Percentiles rank a stretch among this genome's conserved stretches.
These are phyloP conservation scores for Penicillium samsonianum DNA, from an alignment of 495 filamentous ascomycete species.

Conservation along the genomic window DNA sequence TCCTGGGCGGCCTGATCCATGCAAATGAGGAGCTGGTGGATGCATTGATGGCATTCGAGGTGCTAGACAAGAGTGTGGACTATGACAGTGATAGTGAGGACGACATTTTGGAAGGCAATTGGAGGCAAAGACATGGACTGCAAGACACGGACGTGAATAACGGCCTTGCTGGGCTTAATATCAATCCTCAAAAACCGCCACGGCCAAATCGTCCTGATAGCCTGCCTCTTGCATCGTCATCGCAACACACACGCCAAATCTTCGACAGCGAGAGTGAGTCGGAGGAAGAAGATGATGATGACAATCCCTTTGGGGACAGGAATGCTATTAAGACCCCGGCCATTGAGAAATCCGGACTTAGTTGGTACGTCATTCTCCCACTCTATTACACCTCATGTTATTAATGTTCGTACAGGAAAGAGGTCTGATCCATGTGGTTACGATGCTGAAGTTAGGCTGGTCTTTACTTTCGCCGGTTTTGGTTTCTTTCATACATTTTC, in stretches of 20 bases:
- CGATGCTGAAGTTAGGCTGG: background rate
- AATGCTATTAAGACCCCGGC: conserved; percentile 68
- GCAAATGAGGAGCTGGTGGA: conserved; percentile 84
- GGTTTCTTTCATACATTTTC: conserved; percentile 9
- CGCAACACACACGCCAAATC: conserved; percentile 27
- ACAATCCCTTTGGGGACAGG: conserved; percentile 77
- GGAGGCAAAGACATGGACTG: conserved; percentile 32
- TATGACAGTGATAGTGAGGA: conserved; percentile 93
- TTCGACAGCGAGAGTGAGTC: conserved; percentile 44
- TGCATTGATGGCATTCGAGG: conserved; percentile 93
- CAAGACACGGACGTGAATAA: conserved; percentile 35
- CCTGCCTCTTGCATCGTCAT: conserved; percentile 31
- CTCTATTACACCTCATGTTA: background rate
- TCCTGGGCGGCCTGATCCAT: conserved; percentile 75
- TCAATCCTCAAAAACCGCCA: conserved; percentile 48
- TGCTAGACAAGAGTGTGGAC: conserved; percentile 91
- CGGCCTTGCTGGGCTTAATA: conserved; percentile 41
- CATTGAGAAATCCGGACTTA: conserved; percentile 54
- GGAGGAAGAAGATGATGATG: conserved; percentile 58
- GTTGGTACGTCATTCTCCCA: conserved; percentile 44
- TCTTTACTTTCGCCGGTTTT: conserved; percentile 5
- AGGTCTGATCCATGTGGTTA: conserved; percentile 19
- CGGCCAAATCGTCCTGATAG: conserved; percentile 37
- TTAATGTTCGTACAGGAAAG: conserved; percentile 23
- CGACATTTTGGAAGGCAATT: conserved; percentile 41